Percentiles rank a stretch among this genome's conserved stretches.
Conservation (phyloP, 192 early-diverging fungal species). For the Chytriomyces confervae region DNA sequence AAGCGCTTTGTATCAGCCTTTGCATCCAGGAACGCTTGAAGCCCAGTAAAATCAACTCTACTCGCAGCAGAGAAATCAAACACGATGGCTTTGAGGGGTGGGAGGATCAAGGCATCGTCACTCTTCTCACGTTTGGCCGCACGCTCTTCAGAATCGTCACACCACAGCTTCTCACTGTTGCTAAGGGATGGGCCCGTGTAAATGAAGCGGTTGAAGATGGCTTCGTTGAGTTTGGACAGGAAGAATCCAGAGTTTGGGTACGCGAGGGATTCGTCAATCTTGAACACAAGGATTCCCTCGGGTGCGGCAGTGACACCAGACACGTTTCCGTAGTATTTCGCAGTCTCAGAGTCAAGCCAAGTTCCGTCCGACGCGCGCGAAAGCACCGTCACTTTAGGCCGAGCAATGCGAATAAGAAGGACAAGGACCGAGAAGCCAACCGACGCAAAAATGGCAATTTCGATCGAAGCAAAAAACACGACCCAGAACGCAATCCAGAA, state of each 20-base stretch:
- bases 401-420: slow-evolving; percentile 77
- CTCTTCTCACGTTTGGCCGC: not conserved
- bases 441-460: slow-evolving; percentile 79
- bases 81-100: slow-evolving; percentile 61
- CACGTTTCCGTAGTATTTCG: not conserved
- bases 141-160: slow-evolving; percentile 46
- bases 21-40: slow-evolving; percentile 74
- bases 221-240: not conserved
- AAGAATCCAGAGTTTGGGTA: slow-evolving; percentile 73
- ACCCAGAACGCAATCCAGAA: slow-evolving; percentile 59
- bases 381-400: slow-evolving; percentile 60
- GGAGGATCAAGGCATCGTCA: too few relatives aligned
- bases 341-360: slow-evolving; percentile 35
- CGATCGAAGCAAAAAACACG: slow-evolving; percentile 68
- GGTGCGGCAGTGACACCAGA: slow-evolving; percentile 30
- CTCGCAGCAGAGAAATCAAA: slow-evolving; percentile 83
- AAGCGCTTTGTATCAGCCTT: slow-evolving; percentile 60
- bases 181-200: slow-evolving; percentile 13
- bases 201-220: slow-evolving; percentile 31
- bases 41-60: slow-evolving; percentile 78
- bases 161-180: slow-evolving; percentile 36
- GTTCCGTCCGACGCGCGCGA: slow-evolving; percentile 24
- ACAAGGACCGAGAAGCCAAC: slow-evolving; percentile 73
- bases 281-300: slow-evolving; percentile 73
- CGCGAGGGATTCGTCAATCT: slow-evolving; percentile 64